Evolutionary conservation across 495 filamentous ascomycete genomes (phyloP).

Genomic region (Astrocystis sublimbata): DNA sequence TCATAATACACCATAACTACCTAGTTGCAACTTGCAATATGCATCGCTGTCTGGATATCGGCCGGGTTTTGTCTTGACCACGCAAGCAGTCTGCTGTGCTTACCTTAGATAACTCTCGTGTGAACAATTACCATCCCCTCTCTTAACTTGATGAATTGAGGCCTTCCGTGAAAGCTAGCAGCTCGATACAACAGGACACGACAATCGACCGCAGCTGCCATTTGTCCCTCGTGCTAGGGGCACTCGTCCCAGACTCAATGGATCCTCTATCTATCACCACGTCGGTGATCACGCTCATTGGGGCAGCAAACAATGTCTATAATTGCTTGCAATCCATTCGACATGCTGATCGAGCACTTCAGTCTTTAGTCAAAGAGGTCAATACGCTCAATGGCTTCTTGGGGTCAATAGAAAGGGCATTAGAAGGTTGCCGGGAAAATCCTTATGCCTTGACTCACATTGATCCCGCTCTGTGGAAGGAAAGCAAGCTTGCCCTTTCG

Average conservation of each 20-base stretch:
- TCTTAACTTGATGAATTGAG: not conserved
- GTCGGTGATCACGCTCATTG: constrained; percentile 23
- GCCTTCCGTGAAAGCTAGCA: not conserved
- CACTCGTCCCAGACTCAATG: constrained; percentile 10
- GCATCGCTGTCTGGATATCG: not conserved
- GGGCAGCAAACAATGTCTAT: constrained; percentile 21
- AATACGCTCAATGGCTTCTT: constrained; percentile 15
- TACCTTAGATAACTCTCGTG: not conserved
- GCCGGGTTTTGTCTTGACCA: not conserved
- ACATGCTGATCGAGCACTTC: constrained; percentile 13
- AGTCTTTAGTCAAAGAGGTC: constrained; percentile 14
- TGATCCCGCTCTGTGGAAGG: constrained; percentile 16
- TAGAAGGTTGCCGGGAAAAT: constrained; percentile 17
- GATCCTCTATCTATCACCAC: constrained; percentile 28
- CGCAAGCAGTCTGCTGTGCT: not conserved
- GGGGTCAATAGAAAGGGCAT: constrained; percentile 15
- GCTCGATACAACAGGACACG: not conserved
- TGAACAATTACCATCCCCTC: not conserved
- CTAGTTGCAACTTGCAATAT: no score
- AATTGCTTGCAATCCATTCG: constrained; percentile 13
- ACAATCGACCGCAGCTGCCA: no score
- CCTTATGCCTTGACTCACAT: constrained; percentile 20
- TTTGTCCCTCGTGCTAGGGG: no score
- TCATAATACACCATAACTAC: no score
- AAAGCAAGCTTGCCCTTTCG: constrained; percentile 20